Evolutionary conservation across 192 early-diverging fungal species (phyloP).

Genomic region (Linnemannia elongata): DNA sequence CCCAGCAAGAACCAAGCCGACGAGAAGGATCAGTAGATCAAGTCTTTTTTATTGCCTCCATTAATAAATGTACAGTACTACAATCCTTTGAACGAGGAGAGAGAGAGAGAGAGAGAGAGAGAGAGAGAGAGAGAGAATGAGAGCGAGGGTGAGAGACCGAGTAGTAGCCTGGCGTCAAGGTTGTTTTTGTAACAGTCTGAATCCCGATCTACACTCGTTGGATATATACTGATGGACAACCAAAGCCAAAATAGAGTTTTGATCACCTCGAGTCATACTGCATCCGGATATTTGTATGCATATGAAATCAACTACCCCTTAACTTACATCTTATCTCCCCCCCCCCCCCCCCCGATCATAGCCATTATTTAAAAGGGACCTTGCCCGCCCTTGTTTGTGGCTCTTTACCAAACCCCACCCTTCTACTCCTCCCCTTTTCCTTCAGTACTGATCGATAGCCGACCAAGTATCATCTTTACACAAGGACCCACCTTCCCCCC

Average conservation of each 20-base stretch:
- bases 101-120: too few relatives aligned
- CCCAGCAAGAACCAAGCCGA: slow-evolving; percentile 50
- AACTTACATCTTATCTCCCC: neutral
- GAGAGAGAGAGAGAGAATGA: too few relatives aligned
- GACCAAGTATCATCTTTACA: slow-evolving; percentile 60
- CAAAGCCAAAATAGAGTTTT: neutral
- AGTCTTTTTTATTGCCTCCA: too few relatives aligned
- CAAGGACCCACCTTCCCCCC: slow-evolving; percentile 7
- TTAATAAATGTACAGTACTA: too few relatives aligned
- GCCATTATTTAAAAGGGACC: neutral
- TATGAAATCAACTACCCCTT: neutral
- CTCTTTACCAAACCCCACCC: slow-evolving; percentile 36
- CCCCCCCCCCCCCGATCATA: too few relatives aligned
- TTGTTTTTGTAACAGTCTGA: too few relatives aligned
- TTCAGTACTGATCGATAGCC: slow-evolving; percentile 55
- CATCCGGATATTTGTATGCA: neutral
- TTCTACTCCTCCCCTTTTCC: neutral
- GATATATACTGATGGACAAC: too few relatives aligned
- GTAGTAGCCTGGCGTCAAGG: too few relatives aligned
- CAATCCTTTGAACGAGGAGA: too few relatives aligned
- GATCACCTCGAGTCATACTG: slow-evolving; percentile 2
- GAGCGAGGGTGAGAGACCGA: too few relatives aligned
- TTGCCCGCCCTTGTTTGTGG: slow-evolving; percentile 7
- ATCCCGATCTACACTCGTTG: too few relatives aligned
- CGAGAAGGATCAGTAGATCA: slow-evolving; percentile 42